These are phyloP conservation scores for Deinandra increscens DNA, from an alignment of 129 eudicot genomes.

Conservation along the genomic window DNA sequence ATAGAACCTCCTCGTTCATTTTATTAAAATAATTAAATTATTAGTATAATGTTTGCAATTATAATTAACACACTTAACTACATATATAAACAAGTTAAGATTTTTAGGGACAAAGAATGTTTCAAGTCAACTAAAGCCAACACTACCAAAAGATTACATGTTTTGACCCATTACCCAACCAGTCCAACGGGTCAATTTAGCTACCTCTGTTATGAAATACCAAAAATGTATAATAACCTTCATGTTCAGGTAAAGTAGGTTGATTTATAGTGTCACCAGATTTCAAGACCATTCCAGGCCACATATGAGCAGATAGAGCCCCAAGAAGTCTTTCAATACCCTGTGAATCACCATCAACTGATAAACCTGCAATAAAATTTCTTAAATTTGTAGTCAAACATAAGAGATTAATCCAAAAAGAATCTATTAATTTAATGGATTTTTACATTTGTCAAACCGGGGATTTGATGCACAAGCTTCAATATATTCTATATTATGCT, in stretches of 20 bases:
- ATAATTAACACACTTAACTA: background rate
- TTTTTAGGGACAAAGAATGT: background rate
- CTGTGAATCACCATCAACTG: slow-evolving; percentile 91
- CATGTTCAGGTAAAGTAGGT: slow-evolving; percentile 66
- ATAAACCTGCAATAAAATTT: slow-evolving; percentile 55
- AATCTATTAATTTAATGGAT: background rate
- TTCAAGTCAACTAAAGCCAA: background rate
- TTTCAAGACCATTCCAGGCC: slow-evolving; percentile 95
- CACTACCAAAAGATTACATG: background rate
- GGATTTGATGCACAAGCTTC: slow-evolving; percentile 94
- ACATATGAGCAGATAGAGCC: slow-evolving; percentile 91
- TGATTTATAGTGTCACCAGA: slow-evolving; percentile 62
- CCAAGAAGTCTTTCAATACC: slow-evolving; percentile 78
- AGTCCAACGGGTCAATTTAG: background rate
- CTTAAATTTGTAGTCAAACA: background rate
- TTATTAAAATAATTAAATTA: background rate
- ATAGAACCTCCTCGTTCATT: background rate
- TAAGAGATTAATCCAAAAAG: background rate
- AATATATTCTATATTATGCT: slow-evolving; percentile 78
- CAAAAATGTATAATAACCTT: slow-evolving; percentile 41
- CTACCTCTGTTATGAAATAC: background rate
- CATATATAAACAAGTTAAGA: background rate
- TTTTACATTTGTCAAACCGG: slow-evolving; percentile 26
- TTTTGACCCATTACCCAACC: background rate
- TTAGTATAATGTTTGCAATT: background rate